Evolutionary conservation across 1,284 basidiomycete species (phyloP).

Genomic region (Cerioporus squamosus): DNA sequence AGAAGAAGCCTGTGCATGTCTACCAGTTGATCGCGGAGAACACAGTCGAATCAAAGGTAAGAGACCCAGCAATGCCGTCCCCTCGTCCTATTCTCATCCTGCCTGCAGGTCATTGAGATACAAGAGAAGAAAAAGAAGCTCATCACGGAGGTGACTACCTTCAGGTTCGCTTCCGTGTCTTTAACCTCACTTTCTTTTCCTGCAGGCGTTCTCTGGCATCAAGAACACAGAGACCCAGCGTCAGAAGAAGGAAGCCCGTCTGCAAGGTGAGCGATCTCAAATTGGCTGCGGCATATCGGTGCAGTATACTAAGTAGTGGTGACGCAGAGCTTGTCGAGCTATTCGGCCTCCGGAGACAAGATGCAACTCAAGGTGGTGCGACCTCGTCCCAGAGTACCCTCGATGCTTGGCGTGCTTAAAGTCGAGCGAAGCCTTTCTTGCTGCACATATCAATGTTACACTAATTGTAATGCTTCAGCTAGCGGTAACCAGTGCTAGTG

Average conservation of each 20-base stretch:
- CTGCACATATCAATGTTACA: too few relatives aligned
- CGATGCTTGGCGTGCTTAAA: slow-evolving; percentile 20
- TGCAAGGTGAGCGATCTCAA: slow-evolving; percentile 53
- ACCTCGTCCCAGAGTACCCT: slow-evolving; percentile 25
- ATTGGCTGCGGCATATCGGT: too few relatives aligned
- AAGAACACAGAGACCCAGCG: slow-evolving; percentile 70
- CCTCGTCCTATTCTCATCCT: background rate
- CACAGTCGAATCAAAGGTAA: slow-evolving; percentile 83
- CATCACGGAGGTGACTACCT: slow-evolving; percentile 60
- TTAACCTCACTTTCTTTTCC: background rate
- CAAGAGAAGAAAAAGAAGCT: slow-evolving; percentile 80
- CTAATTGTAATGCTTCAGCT: too few relatives aligned
- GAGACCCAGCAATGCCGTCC: background rate
- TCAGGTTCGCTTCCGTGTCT: background rate
- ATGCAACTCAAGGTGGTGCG: background rate
- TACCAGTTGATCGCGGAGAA: slow-evolving; percentile 89
- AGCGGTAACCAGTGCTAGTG: too few relatives aligned
- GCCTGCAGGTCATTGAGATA: slow-evolving; percentile 72
- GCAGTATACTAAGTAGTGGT: background rate
- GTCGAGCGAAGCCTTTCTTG: too few relatives aligned
- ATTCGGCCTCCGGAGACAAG: slow-evolving; percentile 23
- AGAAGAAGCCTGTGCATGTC: slow-evolving; percentile 80
- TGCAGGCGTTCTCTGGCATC: slow-evolving; percentile 78
- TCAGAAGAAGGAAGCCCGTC: slow-evolving; percentile 72
- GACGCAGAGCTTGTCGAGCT: slow-evolving; percentile 25